Evolutionary conservation across 2,329 filamentous ascomycete genomes (phyloP).

Genomic region (Sporothrix protearum): DNA sequence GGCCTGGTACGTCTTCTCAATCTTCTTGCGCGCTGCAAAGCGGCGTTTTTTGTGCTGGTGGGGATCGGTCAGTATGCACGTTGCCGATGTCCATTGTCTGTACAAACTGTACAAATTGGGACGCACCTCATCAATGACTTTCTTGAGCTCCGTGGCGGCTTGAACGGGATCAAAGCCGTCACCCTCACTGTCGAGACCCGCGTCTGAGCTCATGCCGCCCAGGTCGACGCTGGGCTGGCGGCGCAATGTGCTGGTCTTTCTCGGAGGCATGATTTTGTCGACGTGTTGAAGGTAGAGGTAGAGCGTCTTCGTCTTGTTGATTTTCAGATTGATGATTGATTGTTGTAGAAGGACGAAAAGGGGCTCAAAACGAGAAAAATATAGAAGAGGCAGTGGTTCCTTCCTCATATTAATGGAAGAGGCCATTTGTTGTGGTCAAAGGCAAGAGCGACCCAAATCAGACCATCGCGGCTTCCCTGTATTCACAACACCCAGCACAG

Average conservation of each 20-base stretch:
- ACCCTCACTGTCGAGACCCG: slow-evolving; percentile 19
- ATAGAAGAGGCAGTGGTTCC: not conserved
- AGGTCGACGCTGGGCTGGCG: slow-evolving; percentile 23
- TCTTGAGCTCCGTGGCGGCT: slow-evolving; percentile 26
- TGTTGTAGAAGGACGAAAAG: not conserved
- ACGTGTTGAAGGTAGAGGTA: not conserved
- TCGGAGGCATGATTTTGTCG: slow-evolving; percentile 16
- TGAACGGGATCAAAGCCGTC: slow-evolving; percentile 25
- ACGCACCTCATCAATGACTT: slow-evolving; percentile 26
- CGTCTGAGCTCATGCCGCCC: slow-evolving; percentile 8
- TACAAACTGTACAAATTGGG: not conserved
- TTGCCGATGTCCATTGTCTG: no score
- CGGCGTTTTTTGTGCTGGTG: slow-evolving; percentile 30
- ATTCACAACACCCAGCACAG: not conserved
- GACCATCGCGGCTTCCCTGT: not conserved
- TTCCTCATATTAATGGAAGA: not conserved
- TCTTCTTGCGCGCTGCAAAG: slow-evolving; percentile 26
- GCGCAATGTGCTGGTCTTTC: not conserved
- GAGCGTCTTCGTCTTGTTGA: no score
- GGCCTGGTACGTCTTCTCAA: slow-evolving; percentile 27
- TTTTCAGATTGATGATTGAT: no score
- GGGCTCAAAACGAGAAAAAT: not conserved
- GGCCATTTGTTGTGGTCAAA: not conserved
- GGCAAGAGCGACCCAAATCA: not conserved
- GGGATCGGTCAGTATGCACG: not conserved